phyloP scores from a whole-genome alignment of 2,329 filamentous ascomycete species.

The Periconia digitata region DNA sequence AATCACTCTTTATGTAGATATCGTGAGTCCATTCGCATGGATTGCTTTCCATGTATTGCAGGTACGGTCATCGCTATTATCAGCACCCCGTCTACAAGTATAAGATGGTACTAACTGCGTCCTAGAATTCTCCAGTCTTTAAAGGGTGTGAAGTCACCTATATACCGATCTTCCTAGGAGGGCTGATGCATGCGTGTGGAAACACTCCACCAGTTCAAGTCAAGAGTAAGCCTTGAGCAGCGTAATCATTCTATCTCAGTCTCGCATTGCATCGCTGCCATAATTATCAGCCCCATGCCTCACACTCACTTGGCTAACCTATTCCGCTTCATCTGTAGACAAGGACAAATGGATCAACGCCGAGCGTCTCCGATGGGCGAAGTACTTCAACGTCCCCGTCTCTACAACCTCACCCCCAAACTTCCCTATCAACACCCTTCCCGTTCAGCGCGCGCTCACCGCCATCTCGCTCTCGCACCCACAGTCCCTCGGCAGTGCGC shows the following conservation, averaged over 20 bases:
- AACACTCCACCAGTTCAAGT: conserved; percentile 59
- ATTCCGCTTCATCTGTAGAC: conserved; percentile 43
- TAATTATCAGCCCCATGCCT: neutral
- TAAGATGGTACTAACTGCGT: neutral
- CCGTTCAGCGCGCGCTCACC: conserved; percentile 55
- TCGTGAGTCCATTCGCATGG: conserved; percentile 63
- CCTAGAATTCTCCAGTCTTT: conserved; percentile 60
- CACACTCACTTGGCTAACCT: neutral
- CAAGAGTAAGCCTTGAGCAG: conserved; percentile 49
- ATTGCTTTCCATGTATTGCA: conserved; percentile 59
- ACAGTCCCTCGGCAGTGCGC: conserved; percentile 42
- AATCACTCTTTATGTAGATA: conserved; percentile 61
- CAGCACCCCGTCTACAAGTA: too few relatives aligned
- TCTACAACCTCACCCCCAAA: conserved; percentile 45
- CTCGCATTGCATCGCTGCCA: too few relatives aligned
- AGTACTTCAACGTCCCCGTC: conserved; percentile 58
- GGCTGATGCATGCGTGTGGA: conserved; percentile 59
- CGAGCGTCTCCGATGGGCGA: conserved; percentile 58
- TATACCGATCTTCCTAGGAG: conserved; percentile 61
- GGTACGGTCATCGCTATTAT: conserved; percentile 43
- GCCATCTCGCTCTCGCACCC: conserved; percentile 50
- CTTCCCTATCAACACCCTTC: conserved; percentile 58
- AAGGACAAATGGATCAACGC: conserved; percentile 59
- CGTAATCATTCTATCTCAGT: neutral
- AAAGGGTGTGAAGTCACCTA: conserved; percentile 57